Conservation (phyloP, 2,329 filamentous ascomycete species). For the Ophiostoma populinum region DNA sequence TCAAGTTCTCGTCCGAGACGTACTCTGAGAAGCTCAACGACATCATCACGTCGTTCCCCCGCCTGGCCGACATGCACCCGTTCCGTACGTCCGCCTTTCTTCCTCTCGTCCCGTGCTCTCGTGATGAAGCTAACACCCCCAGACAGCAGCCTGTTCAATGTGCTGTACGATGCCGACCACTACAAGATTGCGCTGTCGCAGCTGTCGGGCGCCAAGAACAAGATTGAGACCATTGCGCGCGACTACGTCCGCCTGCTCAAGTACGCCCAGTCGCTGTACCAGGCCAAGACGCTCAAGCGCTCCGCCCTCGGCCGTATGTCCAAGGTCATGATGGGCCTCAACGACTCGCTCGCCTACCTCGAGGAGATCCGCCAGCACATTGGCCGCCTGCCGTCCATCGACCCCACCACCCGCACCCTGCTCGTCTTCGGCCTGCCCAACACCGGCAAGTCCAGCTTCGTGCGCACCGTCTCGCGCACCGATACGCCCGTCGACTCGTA, state of each 20-base stretch:
- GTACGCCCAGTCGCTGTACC: conserved; percentile 92
- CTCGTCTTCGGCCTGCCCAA: conserved; percentile 97
- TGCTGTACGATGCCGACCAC: conserved; percentile 94
- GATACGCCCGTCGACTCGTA: conserved; percentile 97
- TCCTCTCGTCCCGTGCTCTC: neutral
- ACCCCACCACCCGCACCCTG: conserved; percentile 89
- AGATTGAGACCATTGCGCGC: conserved; percentile 89
- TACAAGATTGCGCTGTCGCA: conserved; percentile 95
- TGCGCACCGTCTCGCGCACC: conserved; percentile 79
- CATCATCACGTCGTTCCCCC: conserved; percentile 85
- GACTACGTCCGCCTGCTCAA: conserved; percentile 85
- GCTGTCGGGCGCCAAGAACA: conserved; percentile 83
- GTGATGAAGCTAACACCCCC: conserved; percentile 7
- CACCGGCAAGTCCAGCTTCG: conserved; percentile 90
- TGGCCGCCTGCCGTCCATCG: conserved; percentile 93
- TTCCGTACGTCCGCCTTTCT: conserved; percentile 45
- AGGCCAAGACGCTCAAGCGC: conserved; percentile 97
- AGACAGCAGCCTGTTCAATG: conserved; percentile 71
- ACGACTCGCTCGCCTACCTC: conserved; percentile 86
- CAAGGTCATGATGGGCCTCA: conserved; percentile 84
- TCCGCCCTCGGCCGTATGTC: conserved; percentile 96
- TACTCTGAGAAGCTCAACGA: conserved; percentile 77
- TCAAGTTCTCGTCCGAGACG: conserved; percentile 85
- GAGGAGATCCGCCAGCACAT: conserved; percentile 95
- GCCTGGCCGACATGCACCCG: conserved; percentile 84